Evolutionary conservation across 805 yeast genomes (phyloP), one percentile per base, ranked within the genome.

Genomic region (Scheffersomyces stipitis): DNA sequence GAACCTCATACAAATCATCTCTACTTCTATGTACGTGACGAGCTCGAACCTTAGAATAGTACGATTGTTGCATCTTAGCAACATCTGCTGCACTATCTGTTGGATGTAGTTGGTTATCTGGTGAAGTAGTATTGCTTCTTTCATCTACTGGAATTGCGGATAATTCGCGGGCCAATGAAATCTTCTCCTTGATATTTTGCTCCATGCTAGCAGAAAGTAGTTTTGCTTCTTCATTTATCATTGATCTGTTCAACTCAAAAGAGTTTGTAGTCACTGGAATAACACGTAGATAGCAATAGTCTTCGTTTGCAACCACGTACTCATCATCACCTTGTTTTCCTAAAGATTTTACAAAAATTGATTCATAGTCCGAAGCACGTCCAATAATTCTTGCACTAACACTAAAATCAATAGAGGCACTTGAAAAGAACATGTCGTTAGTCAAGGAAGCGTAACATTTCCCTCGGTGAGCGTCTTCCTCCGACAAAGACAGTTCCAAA

Each of bases 351-450:
- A 37, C 32, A 10, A 53, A 41, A 26, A 56, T 26, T 9, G 38
- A 38, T 17, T 51, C 48, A 44, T 57, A 60, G 23, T 60, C 60
- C 4, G 61, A 54, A 1, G 69, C 65, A 28, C 51, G 57, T 5
- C 71, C 71, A 22, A 67, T 62, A 23, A 67, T 49, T 29, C 71
- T 47, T 4, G 67, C 69, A 48, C 59, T 51, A 1, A 67, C 58
- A 16, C 61, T 51, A 41, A 64, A 67, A 33, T 56, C 51, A 4
- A 66, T 51, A 2, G 62, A 52, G 7, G 63, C 45, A 36, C 58
- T 61, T 3, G 44, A 22, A 37, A 62, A 60, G 5, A 62, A 40
- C 37, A 63, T 60, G 41, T 66, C 73, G 33, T 40, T 46, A 26
- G 43, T 40, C 4, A 36, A 20, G 6, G 59, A 51, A 2, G 54